These are phyloP conservation scores for Neurospora africana DNA, from an alignment of 495 filamentous ascomycete genomes.

Conservation along the genomic window DNA sequence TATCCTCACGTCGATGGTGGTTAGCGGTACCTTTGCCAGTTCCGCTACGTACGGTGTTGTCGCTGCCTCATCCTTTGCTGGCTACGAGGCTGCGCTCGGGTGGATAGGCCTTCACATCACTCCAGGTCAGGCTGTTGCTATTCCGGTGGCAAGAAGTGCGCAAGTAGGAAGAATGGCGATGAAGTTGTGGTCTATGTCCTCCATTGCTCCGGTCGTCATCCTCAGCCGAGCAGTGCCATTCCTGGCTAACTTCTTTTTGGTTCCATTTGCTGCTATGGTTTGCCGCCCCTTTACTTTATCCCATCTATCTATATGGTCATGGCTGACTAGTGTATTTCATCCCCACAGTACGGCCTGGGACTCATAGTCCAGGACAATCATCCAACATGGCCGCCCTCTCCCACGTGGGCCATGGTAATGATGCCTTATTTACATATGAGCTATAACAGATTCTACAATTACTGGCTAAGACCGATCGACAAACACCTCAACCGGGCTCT, in stretches of 20 bases:
- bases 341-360: conserved; percentile 12
- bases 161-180: background rate
- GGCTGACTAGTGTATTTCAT: background rate
- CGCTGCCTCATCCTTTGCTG: conserved; percentile 28
- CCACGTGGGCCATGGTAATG: conserved; percentile 55
- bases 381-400: conserved; percentile 59
- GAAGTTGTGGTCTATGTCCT: conserved; percentile 16
- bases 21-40: conserved; percentile 39
- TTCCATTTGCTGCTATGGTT: conserved; percentile 29
- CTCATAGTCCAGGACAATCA: conserved; percentile 16
- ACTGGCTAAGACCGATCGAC: conserved; percentile 51
- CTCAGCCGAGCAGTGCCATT: conserved; percentile 22
- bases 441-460: conserved; percentile 59
- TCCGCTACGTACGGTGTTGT: conserved; percentile 28
- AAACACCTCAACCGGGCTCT: conserved; percentile 43
- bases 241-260: conserved; percentile 17
- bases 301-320: no score
- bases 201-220: conserved; percentile 31
- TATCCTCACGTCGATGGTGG: conserved; percentile 44
- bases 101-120: conserved; percentile 11
- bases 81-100: conserved; percentile 13
- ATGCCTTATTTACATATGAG: conserved; percentile 57
- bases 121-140: background rate
- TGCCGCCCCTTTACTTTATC: background rate
- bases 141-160: background rate